phyloP scores from a whole-genome alignment of 306 rosid genomes.

The Ceratonia siliqua region DNA sequence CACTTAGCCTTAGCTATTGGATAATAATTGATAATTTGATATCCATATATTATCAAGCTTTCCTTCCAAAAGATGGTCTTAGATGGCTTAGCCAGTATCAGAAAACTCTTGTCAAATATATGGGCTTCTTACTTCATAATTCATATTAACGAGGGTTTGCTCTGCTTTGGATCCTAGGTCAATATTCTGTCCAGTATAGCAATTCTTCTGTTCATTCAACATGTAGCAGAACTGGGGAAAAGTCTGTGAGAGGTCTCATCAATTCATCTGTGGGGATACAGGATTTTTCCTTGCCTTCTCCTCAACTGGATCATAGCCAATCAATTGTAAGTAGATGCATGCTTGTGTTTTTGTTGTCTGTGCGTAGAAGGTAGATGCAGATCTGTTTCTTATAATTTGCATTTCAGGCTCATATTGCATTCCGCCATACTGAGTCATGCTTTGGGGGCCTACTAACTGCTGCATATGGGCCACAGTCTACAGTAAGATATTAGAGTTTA shows the following conservation, averaged over 20 bases:
- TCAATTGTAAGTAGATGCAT: constrained; percentile 55
- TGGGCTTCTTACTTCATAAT: neutral
- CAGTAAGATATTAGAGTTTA: constrained; percentile 34
- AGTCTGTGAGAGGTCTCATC: constrained; percentile 33
- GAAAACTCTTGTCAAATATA: neutral
- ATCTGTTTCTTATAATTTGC: constrained; percentile 25
- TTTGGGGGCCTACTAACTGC: constrained; percentile 45
- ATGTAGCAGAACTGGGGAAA: constrained; percentile 37
- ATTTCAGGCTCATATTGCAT: constrained; percentile 56
- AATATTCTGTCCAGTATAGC: constrained; percentile 28
- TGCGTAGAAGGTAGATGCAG: constrained; percentile 22
- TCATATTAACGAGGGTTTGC: neutral
- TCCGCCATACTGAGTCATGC: constrained; percentile 49
- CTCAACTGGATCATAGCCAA: constrained; percentile 43
- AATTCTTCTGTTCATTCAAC: constrained; percentile 40
- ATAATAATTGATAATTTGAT: neutral
- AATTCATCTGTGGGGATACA: constrained; percentile 40
- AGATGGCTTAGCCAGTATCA: neutral
- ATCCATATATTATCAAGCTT: neutral
- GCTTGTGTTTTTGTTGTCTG: constrained; percentile 11
- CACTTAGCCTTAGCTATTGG: neutral
- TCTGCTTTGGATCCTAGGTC: constrained; percentile 16
- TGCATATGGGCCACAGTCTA: constrained; percentile 49
- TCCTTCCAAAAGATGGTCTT: neutral
- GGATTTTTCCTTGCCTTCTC: constrained; percentile 44